Evolutionary conservation across 352 stramenopile species (phyloP), one percentile per base, ranked within the genome.

Genomic region (Paralagenidium karlingii): DNA sequence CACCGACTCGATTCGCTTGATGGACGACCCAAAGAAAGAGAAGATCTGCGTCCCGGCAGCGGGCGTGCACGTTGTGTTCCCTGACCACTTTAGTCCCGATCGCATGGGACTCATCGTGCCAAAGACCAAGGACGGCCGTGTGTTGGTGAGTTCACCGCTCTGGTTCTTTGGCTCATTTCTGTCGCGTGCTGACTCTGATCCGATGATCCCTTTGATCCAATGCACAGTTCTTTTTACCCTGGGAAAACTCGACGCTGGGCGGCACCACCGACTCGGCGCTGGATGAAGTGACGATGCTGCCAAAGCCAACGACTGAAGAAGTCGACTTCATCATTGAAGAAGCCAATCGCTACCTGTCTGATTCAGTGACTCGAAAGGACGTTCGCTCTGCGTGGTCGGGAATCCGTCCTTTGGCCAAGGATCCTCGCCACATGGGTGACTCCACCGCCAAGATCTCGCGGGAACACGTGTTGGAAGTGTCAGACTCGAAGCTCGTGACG

Each of bases 71-170:
- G 69, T 96, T 1, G 84, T 98, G 40, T 68, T 98, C 26, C 91
- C 90, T 2, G 87, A 96, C 59, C 86, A 98, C 64, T 98, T 96
- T 44, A 96, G 80, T 40, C 93, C 93, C 13, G 74, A 84, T 51
- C 81, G 73, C 42, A 97, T 97, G 85, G 93, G 93, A 1, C 60
- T 98, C 13, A 97, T 98, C 53, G 87, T 98, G 34, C 93, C 93
- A 36, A 97, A 96, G 54, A 98, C 93, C 8, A 87, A 76, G 24
- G 93, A 98, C 49, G 88, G 87, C 21, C 80, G 90, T 43, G 79
- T 93, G 47, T 45, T 90, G 18, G 34, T 50, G 27, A 13, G 9
- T 21, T 59, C 25, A 18, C 30, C 38, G 19, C 3, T 36, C 30
- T 36, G 3, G 30, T 7, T 3, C 16, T 36, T 3, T 22, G 22